phyloP scores from a whole-genome alignment of 805 yeast genomes.

The Hanseniaspora vineae region DNA sequence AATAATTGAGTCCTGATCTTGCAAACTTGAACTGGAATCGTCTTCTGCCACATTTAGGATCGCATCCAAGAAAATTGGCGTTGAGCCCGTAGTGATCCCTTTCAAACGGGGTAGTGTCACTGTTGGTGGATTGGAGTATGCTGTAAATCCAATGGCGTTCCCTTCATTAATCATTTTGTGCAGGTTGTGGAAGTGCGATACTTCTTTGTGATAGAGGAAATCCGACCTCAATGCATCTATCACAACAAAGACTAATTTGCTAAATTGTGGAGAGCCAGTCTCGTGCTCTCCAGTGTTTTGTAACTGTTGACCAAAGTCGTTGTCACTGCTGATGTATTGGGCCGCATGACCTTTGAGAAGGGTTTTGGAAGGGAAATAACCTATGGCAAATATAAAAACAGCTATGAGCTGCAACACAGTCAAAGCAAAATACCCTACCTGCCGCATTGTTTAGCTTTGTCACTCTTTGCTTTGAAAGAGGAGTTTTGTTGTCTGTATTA shows the following conservation, averaged over 20 bases:
- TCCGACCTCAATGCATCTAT: constrained; percentile 91
- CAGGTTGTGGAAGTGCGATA: constrained; percentile 52
- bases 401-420: constrained; percentile 35
- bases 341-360: constrained; percentile 49
- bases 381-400: constrained; percentile 52
- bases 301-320: constrained; percentile 3
- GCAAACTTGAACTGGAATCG: constrained; percentile 54
- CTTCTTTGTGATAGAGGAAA: constrained; percentile 50
- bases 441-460: too few species aligned
- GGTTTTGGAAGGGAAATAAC: constrained; percentile 87
- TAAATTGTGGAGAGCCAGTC: constrained; percentile 36
- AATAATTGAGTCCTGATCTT: constrained; percentile 79
- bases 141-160: constrained; percentile 76
- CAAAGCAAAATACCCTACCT: background rate
- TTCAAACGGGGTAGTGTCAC: constrained; percentile 90
- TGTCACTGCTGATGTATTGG: constrained; percentile 20
- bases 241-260: constrained; percentile 65
- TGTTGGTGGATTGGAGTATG: constrained; percentile 89
- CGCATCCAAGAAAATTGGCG: constrained; percentile 90
- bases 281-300: constrained; percentile 5
- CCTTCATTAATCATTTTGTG: constrained; percentile 57
- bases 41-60: constrained; percentile 88
- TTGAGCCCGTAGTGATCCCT: constrained; percentile 88
- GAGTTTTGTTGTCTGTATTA: too few species aligned
- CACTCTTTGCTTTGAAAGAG: too few species aligned